Evolutionary conservation across 306 rosid genomes (phyloP).

Genomic region (Cucumis hystrix): DNA sequence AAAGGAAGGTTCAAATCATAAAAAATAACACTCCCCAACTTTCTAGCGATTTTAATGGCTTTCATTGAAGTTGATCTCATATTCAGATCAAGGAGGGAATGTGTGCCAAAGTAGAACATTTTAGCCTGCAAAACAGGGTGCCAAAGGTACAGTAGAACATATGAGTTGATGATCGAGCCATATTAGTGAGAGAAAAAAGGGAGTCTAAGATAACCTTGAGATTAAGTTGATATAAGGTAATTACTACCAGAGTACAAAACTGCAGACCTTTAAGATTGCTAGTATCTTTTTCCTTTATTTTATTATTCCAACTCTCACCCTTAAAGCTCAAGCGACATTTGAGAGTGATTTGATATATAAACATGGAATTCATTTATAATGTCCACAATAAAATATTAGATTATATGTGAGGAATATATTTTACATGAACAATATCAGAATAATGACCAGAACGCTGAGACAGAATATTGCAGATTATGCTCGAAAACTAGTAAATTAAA

Average conservation of each 20-base stretch:
- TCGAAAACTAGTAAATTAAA: background rate
- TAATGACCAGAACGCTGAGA: background rate
- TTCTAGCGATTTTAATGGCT: constrained; percentile 67
- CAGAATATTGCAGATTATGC: too few species aligned
- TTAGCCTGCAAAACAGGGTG: constrained; percentile 56
- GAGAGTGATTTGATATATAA: background rate
- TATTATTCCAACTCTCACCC: background rate
- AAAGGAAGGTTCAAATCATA: constrained; percentile 83
- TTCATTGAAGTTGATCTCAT: constrained; percentile 74
- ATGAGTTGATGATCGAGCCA: background rate
- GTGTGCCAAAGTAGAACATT: constrained; percentile 85
- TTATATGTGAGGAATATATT: background rate
- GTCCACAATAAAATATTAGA: background rate
- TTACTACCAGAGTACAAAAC: background rate
- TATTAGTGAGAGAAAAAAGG: background rate
- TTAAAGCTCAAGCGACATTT: background rate
- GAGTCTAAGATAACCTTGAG: background rate
- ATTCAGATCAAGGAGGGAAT: constrained; percentile 74
- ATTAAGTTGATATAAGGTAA: background rate
- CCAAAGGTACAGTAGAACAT: constrained; percentile 3
- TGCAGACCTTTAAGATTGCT: background rate
- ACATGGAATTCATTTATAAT: background rate
- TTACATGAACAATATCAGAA: background rate
- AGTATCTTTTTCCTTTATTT: background rate
- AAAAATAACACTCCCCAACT: constrained; percentile 69